Evolutionary conservation across 208 protist species (phyloP).

Genomic region (Novymonas esmeraldas): DNA sequence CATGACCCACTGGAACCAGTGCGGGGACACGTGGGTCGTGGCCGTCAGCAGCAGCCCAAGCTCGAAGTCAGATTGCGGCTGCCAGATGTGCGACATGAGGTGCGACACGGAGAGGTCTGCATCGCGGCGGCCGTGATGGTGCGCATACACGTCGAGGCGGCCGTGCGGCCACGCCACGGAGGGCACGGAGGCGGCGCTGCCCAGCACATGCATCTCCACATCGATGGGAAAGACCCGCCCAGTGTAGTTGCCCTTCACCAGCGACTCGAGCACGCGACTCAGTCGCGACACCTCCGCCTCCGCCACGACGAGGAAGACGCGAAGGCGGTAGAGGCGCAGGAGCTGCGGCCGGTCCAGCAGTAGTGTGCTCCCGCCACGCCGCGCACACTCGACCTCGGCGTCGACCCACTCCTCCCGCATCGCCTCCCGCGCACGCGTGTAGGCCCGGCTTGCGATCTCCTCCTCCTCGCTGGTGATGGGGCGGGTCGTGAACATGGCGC

Average conservation of each 20-base stretch:
- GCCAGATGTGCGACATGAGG: constrained; percentile 53
- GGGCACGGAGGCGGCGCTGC: constrained; percentile 15
- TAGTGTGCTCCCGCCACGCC: neutral
- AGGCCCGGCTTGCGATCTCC: constrained; percentile 20
- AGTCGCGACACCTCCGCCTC: constrained; percentile 11
- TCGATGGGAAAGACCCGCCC: constrained; percentile 33
- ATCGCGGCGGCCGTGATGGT: constrained; percentile 16
- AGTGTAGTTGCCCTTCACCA: constrained; percentile 38
- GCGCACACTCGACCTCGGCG: constrained; percentile 16
- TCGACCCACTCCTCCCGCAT: constrained; percentile 31
- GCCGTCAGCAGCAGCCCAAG: constrained; percentile 64
- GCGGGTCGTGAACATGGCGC: constrained; percentile 25
- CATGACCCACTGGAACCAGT: constrained; percentile 62
- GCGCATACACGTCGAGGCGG: constrained; percentile 39
- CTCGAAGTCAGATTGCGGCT: constrained; percentile 55
- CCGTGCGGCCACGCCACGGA: constrained; percentile 47
- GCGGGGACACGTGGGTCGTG: constrained; percentile 34
- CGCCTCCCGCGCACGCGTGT: neutral
- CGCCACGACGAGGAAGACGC: constrained; percentile 24
- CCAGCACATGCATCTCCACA: constrained; percentile 41
- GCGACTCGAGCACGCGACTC: constrained; percentile 18
- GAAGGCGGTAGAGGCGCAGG: constrained; percentile 32
- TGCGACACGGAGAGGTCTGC: constrained; percentile 13
- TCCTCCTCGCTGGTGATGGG: constrained; percentile 36
- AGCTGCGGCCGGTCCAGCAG: constrained; percentile 6